These are phyloP conservation scores for Chlamydomonas sp. DNA, from an alignment of 139 green algal genomes.

Conservation along the genomic window DNA sequence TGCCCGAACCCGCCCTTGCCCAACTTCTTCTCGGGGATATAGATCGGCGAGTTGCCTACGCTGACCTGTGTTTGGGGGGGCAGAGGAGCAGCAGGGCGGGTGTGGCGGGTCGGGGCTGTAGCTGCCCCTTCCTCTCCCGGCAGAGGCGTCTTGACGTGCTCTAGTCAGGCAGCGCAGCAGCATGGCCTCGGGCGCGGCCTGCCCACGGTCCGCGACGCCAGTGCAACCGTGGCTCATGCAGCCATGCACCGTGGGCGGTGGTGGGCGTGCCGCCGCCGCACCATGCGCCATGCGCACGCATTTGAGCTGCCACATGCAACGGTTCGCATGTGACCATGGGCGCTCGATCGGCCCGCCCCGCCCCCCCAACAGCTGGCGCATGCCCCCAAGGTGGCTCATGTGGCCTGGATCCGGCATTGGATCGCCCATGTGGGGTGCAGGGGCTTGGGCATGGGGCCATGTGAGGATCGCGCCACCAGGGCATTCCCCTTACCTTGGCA, in stretches of 20 bases:
- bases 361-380: too few relatives aligned
- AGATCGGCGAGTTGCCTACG: constrained; percentile 76
- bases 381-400: too few relatives aligned
- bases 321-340: too few relatives aligned
- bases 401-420: too few relatives aligned
- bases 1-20: constrained; percentile 89
- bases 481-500: too few relatives aligned
- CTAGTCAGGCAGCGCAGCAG: not conserved
- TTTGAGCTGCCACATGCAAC: too few relatives aligned
- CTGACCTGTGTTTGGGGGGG: constrained; percentile 49
- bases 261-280: too few relatives aligned
- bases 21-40: constrained; percentile 82
- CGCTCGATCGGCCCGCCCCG: too few relatives aligned
- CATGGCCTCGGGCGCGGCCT: not conserved
- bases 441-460: too few relatives aligned
- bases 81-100: not conserved
- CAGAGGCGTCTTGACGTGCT: not conserved
- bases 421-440: too few relatives aligned
- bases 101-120: not conserved
- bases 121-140: not conserved
- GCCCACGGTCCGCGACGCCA: not conserved
- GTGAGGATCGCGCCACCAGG: too few relatives aligned
- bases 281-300: too few relatives aligned
- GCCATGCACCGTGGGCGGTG: constrained; percentile 5
- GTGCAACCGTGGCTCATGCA: not conserved